phyloP scores from a whole-genome alignment of 306 rosid species.

The Mimosa bimucronata region DNA sequence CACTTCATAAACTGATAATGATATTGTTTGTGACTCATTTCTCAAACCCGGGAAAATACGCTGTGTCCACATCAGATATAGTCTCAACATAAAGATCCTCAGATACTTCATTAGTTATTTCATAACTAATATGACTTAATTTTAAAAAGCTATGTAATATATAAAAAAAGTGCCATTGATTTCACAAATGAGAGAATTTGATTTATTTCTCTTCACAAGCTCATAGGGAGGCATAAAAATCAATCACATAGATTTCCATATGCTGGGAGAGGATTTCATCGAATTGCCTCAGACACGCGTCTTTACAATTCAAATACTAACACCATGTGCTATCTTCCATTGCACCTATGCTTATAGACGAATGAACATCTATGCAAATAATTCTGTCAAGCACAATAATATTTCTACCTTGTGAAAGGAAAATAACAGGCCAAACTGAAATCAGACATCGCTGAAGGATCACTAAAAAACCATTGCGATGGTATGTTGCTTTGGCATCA shows the following conservation, averaged over 20 bases:
- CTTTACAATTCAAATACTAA: not conserved
- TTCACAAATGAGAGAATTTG: too few relatives aligned
- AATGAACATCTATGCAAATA: slow-evolving; percentile 12
- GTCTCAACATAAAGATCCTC: too few relatives aligned
- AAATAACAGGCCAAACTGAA: slow-evolving; percentile 27
- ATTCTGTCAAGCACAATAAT: slow-evolving; percentile 20
- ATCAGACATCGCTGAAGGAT: slow-evolving; percentile 5
- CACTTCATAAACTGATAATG: too few relatives aligned
- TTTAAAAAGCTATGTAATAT: not conserved
- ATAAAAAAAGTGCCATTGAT: too few relatives aligned
- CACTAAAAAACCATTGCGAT: not conserved
- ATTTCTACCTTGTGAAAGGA: slow-evolving; percentile 13
- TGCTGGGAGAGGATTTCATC: not conserved
- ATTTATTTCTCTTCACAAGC: too few relatives aligned
- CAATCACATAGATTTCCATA: not conserved
- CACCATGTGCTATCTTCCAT: not conserved
- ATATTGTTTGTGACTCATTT: too few relatives aligned
- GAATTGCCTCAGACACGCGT: not conserved
- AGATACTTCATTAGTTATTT: too few relatives aligned
- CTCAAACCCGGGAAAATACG: too few relatives aligned
- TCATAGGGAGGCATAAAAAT: not conserved
- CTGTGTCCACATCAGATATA: too few relatives aligned
- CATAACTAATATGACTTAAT: too few relatives aligned
- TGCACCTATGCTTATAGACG: not conserved
- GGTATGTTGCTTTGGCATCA: slow-evolving; percentile 23